Base-by-base conservation (phyloP, 495 filamentous ascomycete genomes). In the Penicillium tannophilum region DNA sequence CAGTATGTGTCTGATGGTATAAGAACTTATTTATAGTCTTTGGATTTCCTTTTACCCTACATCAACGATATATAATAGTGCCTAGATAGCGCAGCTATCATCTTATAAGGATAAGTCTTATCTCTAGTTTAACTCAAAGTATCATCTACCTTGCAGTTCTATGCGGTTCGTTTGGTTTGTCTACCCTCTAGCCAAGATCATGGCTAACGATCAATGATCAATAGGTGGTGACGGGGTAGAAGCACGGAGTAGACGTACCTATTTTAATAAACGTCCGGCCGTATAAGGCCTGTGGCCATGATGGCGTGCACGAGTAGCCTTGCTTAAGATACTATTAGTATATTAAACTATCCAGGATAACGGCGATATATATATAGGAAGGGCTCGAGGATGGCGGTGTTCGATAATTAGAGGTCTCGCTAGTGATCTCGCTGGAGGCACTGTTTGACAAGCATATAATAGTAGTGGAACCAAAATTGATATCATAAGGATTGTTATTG, bases 241-340 rank as follows among this genome's bases (percentile, higher is more conserved):
- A 41, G 14, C 14, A 41, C 12, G 3, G 30, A 52, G 30, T 30
- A 35, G 33, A 36, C 30, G 30, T 52, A 52, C 49, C 30, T 52
- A 24, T n/a, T 20, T 23, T n/a, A 52, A 52, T 30, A n/a, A 20
- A 52, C 11, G 33, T 39, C 11, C 49, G 20, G 33, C 33, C 49
- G 24, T 11, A 36, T 14, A 4, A 41, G 36, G 5, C 3, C 36
- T 26, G 30, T 24, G 17, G 31, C 49, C 49, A n/a, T 11, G 49
- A 24, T 35, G 49, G 16, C 2, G 49, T 52, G 49, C 49, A 52
- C 49, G 39, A 10, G 49, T 52, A 39, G 49, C 49, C 30, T 35
- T 52, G 16, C 19, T 39, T 52, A 2, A 20, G 9, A 52, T 16
- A 52, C 49, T 39, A 35, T 52, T 30, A 39, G 49, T 23, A 39